These are phyloP conservation scores for Berberis thunbergii DNA, from an alignment of 164 flowering plant genomes.

Conservation along the genomic window DNA sequence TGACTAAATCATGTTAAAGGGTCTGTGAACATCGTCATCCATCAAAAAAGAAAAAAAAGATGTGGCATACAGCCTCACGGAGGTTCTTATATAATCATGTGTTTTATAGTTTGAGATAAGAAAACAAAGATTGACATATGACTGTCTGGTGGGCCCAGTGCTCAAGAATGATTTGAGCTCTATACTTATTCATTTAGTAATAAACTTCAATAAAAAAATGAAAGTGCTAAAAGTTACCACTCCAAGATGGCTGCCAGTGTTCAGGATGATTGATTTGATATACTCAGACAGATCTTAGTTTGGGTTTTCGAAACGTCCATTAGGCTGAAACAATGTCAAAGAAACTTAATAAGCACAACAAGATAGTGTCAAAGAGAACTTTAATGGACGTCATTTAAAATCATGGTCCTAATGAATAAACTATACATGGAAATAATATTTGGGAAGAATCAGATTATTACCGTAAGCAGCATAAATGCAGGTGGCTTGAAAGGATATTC, in stretches of 20 bases:
- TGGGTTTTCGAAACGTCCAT: constrained; percentile 97
- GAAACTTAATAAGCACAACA: constrained; percentile 3
- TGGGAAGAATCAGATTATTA: constrained; percentile 14
- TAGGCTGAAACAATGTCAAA: constrained; percentile 51
- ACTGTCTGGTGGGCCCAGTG: no score
- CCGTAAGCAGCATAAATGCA: constrained; percentile 83
- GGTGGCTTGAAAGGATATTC: constrained; percentile 97
- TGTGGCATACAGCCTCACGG: no score
- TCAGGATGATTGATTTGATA: constrained; percentile 97
- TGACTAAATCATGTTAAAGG: no score
- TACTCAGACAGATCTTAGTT: constrained; percentile 93
- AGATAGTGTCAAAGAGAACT: not conserved
- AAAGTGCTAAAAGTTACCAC: constrained; percentile 40
- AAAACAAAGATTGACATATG: no score
- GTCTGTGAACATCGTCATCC: no score
- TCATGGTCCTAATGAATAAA: not conserved
- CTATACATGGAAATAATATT: not conserved
- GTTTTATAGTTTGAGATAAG: no score
- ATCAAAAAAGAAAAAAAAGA: no score
- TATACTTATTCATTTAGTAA: no score
- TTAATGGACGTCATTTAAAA: no score
- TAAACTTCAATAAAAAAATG: no score
- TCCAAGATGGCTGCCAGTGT: constrained; percentile 99
- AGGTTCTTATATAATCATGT: no score
- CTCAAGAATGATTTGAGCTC: no score